A percentile compares a stretch with the other conserved stretches of the same genome.
Evolutionary conservation across 2,329 filamentous ascomycete species (phyloP).

Genomic region (Esteya vermicola): DNA sequence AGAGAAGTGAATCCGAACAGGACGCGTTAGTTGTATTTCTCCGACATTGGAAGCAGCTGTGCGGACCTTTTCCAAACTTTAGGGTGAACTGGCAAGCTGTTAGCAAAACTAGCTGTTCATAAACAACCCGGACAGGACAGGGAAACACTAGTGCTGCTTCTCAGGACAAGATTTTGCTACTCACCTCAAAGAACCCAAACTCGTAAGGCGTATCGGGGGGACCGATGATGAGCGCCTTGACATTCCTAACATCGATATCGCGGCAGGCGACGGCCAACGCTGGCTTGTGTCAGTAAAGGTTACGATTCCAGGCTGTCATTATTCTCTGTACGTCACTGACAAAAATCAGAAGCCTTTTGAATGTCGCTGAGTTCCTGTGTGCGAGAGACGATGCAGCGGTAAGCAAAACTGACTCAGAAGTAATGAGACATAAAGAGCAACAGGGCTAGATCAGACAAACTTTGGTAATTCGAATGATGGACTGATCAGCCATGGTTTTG

Average conservation of each 20-base stretch:
- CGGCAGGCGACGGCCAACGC: constrained; percentile 77
- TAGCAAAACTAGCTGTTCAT: no score
- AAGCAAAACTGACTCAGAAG: neutral
- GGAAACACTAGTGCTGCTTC: no score
- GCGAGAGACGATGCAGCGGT: neutral
- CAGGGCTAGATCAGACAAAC: constrained; percentile 29
- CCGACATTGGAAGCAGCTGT: neutral
- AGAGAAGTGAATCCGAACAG: no score
- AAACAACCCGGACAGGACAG: neutral
- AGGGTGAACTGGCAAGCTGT: constrained; percentile 47
- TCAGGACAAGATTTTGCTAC: constrained; percentile 9
- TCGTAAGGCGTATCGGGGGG: constrained; percentile 93
- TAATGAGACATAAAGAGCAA: neutral
- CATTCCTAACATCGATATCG: constrained; percentile 77
- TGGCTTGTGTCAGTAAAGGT: constrained; percentile 18
- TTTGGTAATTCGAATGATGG: constrained; percentile 76
- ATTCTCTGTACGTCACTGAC: constrained; percentile 26
- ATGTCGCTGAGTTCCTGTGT: constrained; percentile 69
- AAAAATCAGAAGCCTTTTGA: constrained; percentile 70
- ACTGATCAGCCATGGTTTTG: constrained; percentile 67
- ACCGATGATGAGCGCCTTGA: constrained; percentile 78
- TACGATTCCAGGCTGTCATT: no score
- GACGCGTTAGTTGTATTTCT: no score
- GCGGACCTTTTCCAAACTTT: constrained; percentile 58
- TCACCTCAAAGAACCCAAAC: constrained; percentile 90